Evolutionary conservation across 169 alveolate genomes (phyloP), one percentile per base, ranked within the genome.

Genomic region (Plasmodium billcollinsi): DNA sequence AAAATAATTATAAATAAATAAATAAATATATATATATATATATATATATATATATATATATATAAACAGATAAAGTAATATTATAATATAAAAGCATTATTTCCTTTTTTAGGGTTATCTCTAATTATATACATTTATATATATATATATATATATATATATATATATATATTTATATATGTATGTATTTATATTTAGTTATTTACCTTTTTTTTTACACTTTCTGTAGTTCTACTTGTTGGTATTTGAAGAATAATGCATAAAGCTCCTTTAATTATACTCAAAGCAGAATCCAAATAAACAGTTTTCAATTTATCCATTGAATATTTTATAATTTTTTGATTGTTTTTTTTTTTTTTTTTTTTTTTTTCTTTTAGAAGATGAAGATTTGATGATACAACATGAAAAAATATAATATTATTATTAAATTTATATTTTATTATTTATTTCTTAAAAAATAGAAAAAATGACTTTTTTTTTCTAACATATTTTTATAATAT

Each of bases 251-350:
- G 93, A 88, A 95, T 95, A 54, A 80, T 63, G 56, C 96, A 94
- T 61, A 94, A 93, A 18, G 97, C 97, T 49, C 97, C 97, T 67
- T 95, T 95, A 56, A 95, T 93, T 67, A 95, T 93, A 92, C 95
- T 95, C 54, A 95, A 62, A 50, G 97, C 95, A 58, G 95, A 88
- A 73, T 95, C 96, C 49, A 95, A 74, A 52, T 85, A 92, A 20
- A 83, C 67, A 20, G 78, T 70, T 70, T 83, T 83, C 69, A 83
- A 69, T 50, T 83, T 83, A 54, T 83, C 91, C 91, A 83, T 83
- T 71, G n/a, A 18, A 14, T 56, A 5, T 21, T 20, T 63, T 39
- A 39, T 39, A 65, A 18, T 26, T 2, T 26, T 26, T 26, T 26
- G 5, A 2, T 26, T 26, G 3, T 26, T 26, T 2, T 26, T 26